Evolutionary conservation across 176 grass and related monocot genomes (phyloP).

Genomic region (Aegilops sharonensis): DNA sequence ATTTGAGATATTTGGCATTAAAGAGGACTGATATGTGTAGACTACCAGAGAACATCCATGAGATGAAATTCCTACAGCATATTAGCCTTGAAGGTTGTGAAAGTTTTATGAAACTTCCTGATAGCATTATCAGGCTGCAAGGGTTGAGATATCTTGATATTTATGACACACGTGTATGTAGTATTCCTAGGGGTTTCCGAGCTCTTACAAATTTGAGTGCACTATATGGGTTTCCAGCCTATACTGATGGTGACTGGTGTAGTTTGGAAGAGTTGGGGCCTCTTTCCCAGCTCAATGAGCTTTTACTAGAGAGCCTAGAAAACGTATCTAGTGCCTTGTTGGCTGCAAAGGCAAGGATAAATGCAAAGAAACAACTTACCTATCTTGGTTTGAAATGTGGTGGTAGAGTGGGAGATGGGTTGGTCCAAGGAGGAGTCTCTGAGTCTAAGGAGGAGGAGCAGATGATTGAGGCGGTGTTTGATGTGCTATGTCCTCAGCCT

Average conservation of each 20-base stretch:
- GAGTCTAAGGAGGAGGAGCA: neutral
- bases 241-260: neutral
- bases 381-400: neutral
- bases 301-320: neutral
- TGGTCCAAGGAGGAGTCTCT: neutral
- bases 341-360: neutral
- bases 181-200: neutral
- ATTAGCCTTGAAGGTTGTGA: neutral
- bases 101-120: neutral
- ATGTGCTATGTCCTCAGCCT: neutral
- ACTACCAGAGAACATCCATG: neutral
- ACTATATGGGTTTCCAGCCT: neutral
- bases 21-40: neutral
- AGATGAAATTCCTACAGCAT: neutral
- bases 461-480: neutral
- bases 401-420: neutral
- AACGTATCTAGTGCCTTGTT: neutral
- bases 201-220: neutral
- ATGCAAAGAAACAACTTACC: neutral
- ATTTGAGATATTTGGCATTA: neutral
- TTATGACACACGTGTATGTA: neutral
- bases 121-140: neutral
- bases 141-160: neutral
- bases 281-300: neutral
- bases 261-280: constrained; percentile 18